phyloP scores from a whole-genome alignment of 202 grass and related monocot species.

The Schoenoplectus triqueter region DNA sequence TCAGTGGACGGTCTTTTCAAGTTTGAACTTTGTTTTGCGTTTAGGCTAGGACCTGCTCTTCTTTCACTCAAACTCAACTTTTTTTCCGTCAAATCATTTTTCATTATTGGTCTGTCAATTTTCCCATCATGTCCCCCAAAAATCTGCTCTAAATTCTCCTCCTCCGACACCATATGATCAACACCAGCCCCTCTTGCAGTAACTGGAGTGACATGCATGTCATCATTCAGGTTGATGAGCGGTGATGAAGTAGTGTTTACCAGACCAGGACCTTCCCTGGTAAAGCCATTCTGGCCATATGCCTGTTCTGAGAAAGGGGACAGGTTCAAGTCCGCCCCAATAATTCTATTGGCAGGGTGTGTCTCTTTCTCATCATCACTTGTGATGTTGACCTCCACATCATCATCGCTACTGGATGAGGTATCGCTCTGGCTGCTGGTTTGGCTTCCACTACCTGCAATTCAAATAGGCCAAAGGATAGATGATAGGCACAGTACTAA shows the following conservation, averaged over 20 bases:
- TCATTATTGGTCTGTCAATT: slow-evolving; percentile 54
- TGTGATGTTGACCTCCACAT: slow-evolving; percentile 91
- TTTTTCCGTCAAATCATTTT: slow-evolving; percentile 53
- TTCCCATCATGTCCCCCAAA: slow-evolving; percentile 43
- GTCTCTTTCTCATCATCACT: slow-evolving; percentile 74
- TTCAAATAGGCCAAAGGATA: background rate
- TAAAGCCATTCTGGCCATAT: slow-evolving; percentile 22
- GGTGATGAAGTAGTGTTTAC: slow-evolving; percentile 51
- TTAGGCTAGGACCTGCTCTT: slow-evolving; percentile 32
- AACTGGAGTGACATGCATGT: slow-evolving; percentile 37
- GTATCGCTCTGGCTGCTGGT: slow-evolving; percentile 95
- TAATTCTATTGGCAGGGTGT: slow-evolving; percentile 36
- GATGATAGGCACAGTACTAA: background rate
- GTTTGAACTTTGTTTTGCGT: slow-evolving; percentile 44
- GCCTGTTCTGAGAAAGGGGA: slow-evolving; percentile 48
- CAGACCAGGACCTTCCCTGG: slow-evolving; percentile 16
- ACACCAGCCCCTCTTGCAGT: slow-evolving; percentile 20
- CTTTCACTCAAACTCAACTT: slow-evolving; percentile 43
- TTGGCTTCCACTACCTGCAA: slow-evolving; percentile 71
- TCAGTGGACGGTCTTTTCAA: slow-evolving; percentile 58
- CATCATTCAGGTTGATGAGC: slow-evolving; percentile 62
- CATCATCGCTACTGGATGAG: slow-evolving; percentile 91
- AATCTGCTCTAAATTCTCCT: slow-evolving; percentile 38
- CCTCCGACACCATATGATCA: background rate
- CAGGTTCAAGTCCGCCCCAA: slow-evolving; percentile 61